A percentile compares a stretch with the other conserved stretches of the same genome.
phyloP scores from a whole-genome alignment of 1,139 yeast genomes.

The Spathaspora sp. region DNA sequence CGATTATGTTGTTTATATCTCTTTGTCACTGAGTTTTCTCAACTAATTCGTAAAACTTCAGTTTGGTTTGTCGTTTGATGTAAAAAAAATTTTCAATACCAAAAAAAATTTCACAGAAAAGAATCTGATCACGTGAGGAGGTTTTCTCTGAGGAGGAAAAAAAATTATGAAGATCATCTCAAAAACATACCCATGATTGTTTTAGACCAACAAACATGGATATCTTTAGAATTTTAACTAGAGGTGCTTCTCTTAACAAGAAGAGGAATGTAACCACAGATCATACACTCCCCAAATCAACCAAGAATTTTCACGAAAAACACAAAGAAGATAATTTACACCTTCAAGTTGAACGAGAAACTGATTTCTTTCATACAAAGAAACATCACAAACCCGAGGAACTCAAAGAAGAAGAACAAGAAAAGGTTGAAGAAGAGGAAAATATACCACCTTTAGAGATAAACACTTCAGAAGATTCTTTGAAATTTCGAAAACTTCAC shows the following conservation, averaged over 20 bases:
- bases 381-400: slow-evolving; percentile 25
- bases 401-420: slow-evolving; percentile 17
- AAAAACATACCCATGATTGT: background rate
- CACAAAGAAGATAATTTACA: slow-evolving; percentile 38
- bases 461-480: slow-evolving; percentile 56
- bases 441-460: slow-evolving; percentile 46
- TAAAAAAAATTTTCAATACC: slow-evolving; percentile 4
- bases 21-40: background rate
- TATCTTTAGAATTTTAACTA: slow-evolving; percentile 75
- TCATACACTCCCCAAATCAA: slow-evolving; percentile 38
- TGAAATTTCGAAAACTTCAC: slow-evolving; percentile 50
- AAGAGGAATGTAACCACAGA: slow-evolving; percentile 44
- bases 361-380: slow-evolving; percentile 69
- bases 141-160: background rate
- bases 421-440: slow-evolving; percentile 19
- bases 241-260: slow-evolving; percentile 81
- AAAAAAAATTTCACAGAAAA: background rate
- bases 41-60: background rate
- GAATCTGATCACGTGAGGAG: background rate
- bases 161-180: slow-evolving; percentile 9
- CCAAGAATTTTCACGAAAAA: slow-evolving; percentile 18
- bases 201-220: slow-evolving; percentile 56
- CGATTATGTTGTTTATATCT: background rate
- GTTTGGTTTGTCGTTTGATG: background rate
- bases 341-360: slow-evolving; percentile 55